Evolutionary conservation across 305 asterid species (phyloP), one percentile per base, ranked within the genome.

Genomic region (Solanum hybrid): DNA sequence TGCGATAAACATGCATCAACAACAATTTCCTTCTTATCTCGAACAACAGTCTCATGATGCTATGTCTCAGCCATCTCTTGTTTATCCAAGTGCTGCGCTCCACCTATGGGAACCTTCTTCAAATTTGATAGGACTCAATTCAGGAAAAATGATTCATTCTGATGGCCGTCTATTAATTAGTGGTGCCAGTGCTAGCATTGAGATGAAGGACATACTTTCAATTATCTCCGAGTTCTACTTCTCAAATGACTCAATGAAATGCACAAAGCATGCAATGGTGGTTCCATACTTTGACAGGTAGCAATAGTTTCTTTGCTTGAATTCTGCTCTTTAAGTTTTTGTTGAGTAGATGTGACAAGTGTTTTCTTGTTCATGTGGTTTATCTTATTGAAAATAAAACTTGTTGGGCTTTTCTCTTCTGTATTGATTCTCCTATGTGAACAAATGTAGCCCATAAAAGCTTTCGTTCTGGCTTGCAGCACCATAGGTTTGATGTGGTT

Each of bases 281-380:
- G 99, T 98, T 90, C 99, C 99, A n/a, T 95, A 91, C 92, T 98
- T 98, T 38, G 97, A 96, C 92, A 94, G 99, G 99, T 96, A 93
- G 75, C 69, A 12, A 29, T 60, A 10, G 66, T 56, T 85, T 32
- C 13, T 73, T 71, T 73, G 8, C 60, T 77, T 29, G 82, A 89
- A 46, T 37, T 51, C 73, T 84, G 32, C 90, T 46, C 72, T 38
- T 37, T 17, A 87, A 10, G 5, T 79, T 56, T 78, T 76, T 11
- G 64, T 71, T 71, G 86, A 75, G 20, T 88, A 46, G 85, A 29
- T 75, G 76, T 29, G 56, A 38, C 32, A 36, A 34, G 6, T 29
- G 32, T 31, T 56, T 29, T 13, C 80, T 27, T 22, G 10, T 37
- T 5, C 34, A 60, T 32, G 5, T 77, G 71, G 87, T 51, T 84